Conservation (phyloP, 1,284 basidiomycete genomes). For the Microbotryum violaceum region DNA sequence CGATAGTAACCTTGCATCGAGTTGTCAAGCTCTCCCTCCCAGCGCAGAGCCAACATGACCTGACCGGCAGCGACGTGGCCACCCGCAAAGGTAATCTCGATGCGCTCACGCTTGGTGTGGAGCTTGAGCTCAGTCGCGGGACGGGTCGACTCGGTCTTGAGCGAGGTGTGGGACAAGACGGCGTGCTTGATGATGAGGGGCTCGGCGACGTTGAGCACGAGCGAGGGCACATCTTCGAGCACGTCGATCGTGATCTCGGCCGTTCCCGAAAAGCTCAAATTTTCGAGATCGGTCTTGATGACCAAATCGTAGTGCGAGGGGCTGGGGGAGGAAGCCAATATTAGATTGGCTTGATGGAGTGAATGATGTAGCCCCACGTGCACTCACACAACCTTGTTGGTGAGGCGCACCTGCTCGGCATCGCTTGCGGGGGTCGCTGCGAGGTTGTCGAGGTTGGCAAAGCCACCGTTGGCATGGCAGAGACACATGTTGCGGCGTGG, state of each 20-base stretch:
- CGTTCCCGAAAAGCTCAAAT: slow-evolving; percentile 67
- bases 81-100: slow-evolving; percentile 20
- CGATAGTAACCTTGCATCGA: background rate
- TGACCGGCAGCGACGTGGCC: slow-evolving; percentile 21
- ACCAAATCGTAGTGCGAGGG: slow-evolving; percentile 76
- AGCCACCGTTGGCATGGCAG: slow-evolving; percentile 8
- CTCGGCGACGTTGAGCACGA: slow-evolving; percentile 55
- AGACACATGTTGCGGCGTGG: slow-evolving; percentile 7
- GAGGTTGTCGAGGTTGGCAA: slow-evolving; percentile 12
- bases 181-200: slow-evolving; percentile 62
- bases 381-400: slow-evolving; percentile 6
- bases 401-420: slow-evolving; percentile 4
- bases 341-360: background rate
- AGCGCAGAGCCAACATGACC: slow-evolving; percentile 29
- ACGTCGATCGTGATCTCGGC: slow-evolving; percentile 67
- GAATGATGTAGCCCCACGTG: background rate
- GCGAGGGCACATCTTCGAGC: slow-evolving; percentile 51
- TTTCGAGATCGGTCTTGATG: slow-evolving; percentile 74
- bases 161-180: slow-evolving; percentile 44
- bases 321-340: slow-evolving; percentile 36
- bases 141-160: slow-evolving; percentile 29
- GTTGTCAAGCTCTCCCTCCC: slow-evolving; percentile 27
- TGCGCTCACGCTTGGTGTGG: slow-evolving; percentile 21
- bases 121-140: slow-evolving; percentile 18
- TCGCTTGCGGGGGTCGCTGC: background rate